Conservation (phyloP, 768 basidiomycete species). For the Tricholoma sp. region DNA sequence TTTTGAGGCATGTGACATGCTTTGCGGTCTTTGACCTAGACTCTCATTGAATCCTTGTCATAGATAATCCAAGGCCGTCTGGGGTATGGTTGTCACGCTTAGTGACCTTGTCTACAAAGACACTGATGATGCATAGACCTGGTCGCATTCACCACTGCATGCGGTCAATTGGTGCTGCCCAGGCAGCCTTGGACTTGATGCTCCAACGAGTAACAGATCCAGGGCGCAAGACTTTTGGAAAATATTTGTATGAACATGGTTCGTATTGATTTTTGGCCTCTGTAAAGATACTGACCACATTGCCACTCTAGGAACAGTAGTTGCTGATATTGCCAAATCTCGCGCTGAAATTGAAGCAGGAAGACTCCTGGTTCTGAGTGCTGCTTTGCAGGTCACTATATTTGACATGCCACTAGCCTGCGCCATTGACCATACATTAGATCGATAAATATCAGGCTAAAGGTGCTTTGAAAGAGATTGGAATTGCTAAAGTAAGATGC, state of each 20-base stretch:
- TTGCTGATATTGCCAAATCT: conserved; percentile 87
- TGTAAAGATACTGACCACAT: not conserved
- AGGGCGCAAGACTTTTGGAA: conserved; percentile 88
- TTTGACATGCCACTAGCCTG: not conserved
- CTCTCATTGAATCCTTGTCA: not conserved
- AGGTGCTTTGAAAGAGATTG: conserved; percentile 95
- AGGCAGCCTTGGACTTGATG: conserved; percentile 81
- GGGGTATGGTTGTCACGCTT: conserved; percentile 45
- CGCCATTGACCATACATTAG: conserved; percentile 28
- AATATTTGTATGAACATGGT: conserved; percentile 89
- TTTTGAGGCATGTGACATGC: conserved; percentile 61
- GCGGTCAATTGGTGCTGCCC: conserved; percentile 90
- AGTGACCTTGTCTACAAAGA: not conserved
- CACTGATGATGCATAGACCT: conserved; percentile 44
- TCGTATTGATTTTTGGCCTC: conserved; percentile 9
- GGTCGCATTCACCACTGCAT: conserved; percentile 98
- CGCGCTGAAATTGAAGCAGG: conserved; percentile 91
- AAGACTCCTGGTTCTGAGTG: conserved; percentile 84
- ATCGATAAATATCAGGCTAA: conserved; percentile 91
- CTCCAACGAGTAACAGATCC: conserved; percentile 93
- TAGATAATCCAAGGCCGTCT: conserved; percentile 94
- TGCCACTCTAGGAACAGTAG: conserved; percentile 62
- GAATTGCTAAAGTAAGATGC: conserved; percentile 80
- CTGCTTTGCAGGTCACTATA: conserved; percentile 71
- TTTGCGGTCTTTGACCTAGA: not conserved